phyloP scores from a whole-genome alignment of 2,329 filamentous ascomycete species.

The Eutypa lata region DNA sequence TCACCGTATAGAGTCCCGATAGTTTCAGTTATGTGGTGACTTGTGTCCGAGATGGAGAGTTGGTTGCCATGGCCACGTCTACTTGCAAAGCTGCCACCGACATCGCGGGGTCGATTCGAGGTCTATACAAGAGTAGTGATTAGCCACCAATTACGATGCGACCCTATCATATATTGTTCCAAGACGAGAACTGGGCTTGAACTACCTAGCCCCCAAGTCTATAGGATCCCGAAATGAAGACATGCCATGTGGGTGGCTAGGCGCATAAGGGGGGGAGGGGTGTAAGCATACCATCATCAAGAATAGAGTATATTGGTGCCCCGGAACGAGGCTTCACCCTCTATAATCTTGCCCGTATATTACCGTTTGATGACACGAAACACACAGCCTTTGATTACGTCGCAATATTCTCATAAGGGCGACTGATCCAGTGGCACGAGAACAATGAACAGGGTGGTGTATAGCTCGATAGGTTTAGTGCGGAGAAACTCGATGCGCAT shows the following conservation, averaged over 20 bases:
- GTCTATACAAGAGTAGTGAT: slow-evolving; percentile 38
- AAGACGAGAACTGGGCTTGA: neutral
- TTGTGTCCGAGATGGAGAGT: slow-evolving; percentile 77
- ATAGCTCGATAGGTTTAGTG: neutral
- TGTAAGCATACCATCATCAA: slow-evolving; percentile 28
- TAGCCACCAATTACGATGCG: slow-evolving; percentile 6
- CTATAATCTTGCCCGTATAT: slow-evolving; percentile 20
- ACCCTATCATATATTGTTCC: neutral
- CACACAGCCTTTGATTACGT: slow-evolving; percentile 17
- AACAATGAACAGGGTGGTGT: slow-evolving; percentile 1
- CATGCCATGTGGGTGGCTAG: slow-evolving; percentile 7
- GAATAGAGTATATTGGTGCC: slow-evolving; percentile 21
- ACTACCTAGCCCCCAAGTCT: neutral
- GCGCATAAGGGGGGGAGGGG: neutral
- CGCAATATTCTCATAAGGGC: slow-evolving; percentile 25
- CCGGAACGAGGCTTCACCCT: slow-evolving; percentile 23
- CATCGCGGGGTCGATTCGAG: slow-evolving; percentile 56
- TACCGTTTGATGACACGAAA: slow-evolving; percentile 22
- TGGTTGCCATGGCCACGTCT: slow-evolving; percentile 58
- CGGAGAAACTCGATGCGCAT: neutral
- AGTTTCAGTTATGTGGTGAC: slow-evolving; percentile 90
- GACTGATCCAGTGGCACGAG: slow-evolving; percentile 6
- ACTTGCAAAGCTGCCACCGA: slow-evolving; percentile 54
- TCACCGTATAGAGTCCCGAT: slow-evolving; percentile 89
- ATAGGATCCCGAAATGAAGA: slow-evolving; percentile 3